Evolutionary conservation across 306 rosid species (phyloP), one percentile per base, ranked within the genome.

Genomic region (Trifolium dubium): DNA sequence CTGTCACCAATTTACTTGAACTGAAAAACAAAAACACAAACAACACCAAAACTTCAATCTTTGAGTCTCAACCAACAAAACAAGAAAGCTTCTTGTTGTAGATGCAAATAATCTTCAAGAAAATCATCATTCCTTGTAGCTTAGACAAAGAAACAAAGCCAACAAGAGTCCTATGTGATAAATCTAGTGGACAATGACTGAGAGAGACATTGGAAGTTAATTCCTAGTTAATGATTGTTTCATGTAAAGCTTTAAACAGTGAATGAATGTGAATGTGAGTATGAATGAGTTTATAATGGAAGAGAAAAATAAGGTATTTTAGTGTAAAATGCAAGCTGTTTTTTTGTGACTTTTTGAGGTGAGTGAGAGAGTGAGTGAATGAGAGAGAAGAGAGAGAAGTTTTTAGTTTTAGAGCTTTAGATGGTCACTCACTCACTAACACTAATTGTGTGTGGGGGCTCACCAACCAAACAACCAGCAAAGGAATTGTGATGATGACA

Each of bases 71-170:
- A 8, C 71, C 78, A 77, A 75, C 79, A 72, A 70, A 63, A 37
- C 66, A 67, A 77, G 34, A 69, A 62, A 73, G 10, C 69, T 61
- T 77, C 15, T 54, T 54, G 74, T 18, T 56, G 63, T 56, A 71
- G 73, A 78, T 76, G 64, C 85, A 64, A 56, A 85, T 73, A 72
- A 84, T 78, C 86, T 84, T 85, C 70, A 90, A 80, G 83, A 90
- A 83, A 67, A 86, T 73, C 88, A 83, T 77, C 79, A n/a, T 75
- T 82, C 5, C 49, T 63, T 37, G 68, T 17, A 8, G 66, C 43
- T 66, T 56, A 56, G 62, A n/a, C 3, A 4, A 44, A 44, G 32
- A 10, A n/a, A 49, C 54, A 23, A 23, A 23, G 23, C 23, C 23
- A 23, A 23, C 23, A 23, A 23, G 23, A 23, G 0, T 49, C 35